Conservation (phyloP, 2,329 filamentous ascomycete genomes). For the Aspergillus pseudoglaucus region DNA sequence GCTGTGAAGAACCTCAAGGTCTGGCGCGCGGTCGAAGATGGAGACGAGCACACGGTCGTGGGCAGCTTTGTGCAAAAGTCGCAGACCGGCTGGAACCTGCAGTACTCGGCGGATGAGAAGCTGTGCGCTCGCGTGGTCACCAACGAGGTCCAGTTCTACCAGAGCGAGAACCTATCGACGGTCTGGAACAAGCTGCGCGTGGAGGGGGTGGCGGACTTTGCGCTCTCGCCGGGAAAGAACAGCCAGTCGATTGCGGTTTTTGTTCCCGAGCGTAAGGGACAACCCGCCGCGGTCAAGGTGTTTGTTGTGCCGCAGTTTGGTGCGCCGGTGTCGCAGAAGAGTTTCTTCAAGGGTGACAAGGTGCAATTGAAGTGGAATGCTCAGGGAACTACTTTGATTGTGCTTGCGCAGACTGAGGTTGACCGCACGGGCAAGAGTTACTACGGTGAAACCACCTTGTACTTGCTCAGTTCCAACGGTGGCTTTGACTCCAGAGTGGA, state of each 20-base stretch:
- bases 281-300: constrained; percentile 88
- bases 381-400: constrained; percentile 81
- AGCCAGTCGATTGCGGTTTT: constrained; percentile 92
- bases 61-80: constrained; percentile 93
- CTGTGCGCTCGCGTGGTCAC: constrained; percentile 90
- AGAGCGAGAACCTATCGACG: constrained; percentile 74
- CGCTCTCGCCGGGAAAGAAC: constrained; percentile 72
- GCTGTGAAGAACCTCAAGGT: constrained; percentile 95
- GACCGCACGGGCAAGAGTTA: constrained; percentile 99
- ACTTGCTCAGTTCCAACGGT: constrained; percentile 85
- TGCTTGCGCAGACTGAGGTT: constrained; percentile 94
- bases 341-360: constrained; percentile 98
- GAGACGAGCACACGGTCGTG: constrained; percentile 62
- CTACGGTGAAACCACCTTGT: constrained; percentile 96
- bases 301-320: constrained; percentile 87
- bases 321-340: constrained; percentile 86
- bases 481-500: constrained; percentile 87
- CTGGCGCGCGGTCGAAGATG: constrained; percentile 66
- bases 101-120: constrained; percentile 90
- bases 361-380: constrained; percentile 98
- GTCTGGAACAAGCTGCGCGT: constrained; percentile 95
- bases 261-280: constrained; percentile 90
- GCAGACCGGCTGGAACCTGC: constrained; percentile 92
- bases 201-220: constrained; percentile 85
- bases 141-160: constrained; percentile 96